Evolutionary conservation across 208 protist genomes (phyloP), one percentile per base, ranked within the genome.

Genomic region (Novymonas esmeraldas): DNA sequence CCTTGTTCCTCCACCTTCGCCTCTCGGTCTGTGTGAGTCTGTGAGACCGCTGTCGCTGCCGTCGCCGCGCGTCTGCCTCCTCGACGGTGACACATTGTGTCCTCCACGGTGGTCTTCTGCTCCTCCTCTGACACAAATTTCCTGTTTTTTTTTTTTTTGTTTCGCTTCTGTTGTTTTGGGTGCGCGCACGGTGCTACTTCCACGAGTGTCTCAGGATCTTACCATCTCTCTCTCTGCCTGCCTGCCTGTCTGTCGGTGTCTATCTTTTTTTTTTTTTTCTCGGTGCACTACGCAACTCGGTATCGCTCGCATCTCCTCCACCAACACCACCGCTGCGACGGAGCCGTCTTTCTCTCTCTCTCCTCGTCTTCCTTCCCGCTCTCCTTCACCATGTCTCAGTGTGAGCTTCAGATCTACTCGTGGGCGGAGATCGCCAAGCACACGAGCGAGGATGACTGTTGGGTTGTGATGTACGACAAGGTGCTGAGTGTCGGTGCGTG

Each of bases 381-480:
- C 2, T 20, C 26, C 39, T 9, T 49, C 14, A 71, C 22, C 45
- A 92, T 94, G 85, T 65, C 83, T 9, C 58, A 68, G 45, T 5
- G 13, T 24, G 65, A 85, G 14, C 69, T 90, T 0, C 56, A 59
- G 22, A 70, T 85, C 38, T 96, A 84, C 76, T 87, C 92, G 50
- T 93, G 91, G 79, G 91, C 90, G 50, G 91, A 97, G 74, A 89
- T 97, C 26, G 54, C 64, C 33, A 93, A 94, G 81, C 95, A 98
- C 70, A 91, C 93, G 60, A 87, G 70, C 18, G 88, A 94, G 24
- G 79, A 72, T 6, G 93, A 97, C 70, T 93, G 92, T 59, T 98
- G 96, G 96, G 85, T 98, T 1, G 90, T 97, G 36, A 70, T 98
- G 57, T 90, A 97, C 62, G 89, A 89, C 72, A 92, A 93, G 56